Conservation (phyloP, 2,329 filamentous ascomycete genomes). For the Aspergillus alliaceus region DNA sequence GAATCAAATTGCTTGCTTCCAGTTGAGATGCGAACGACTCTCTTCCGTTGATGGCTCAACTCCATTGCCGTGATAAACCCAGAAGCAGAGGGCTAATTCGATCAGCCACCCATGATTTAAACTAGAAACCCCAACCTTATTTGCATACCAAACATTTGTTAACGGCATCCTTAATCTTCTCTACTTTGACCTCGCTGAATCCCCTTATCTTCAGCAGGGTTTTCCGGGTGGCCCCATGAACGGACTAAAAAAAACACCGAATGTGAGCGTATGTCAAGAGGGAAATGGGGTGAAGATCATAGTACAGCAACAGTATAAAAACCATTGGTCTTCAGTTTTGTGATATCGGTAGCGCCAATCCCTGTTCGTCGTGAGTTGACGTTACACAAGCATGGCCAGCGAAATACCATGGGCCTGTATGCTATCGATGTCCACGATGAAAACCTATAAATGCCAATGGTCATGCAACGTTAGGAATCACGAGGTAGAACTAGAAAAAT, state of each 20-base stretch:
- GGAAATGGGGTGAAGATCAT: background rate
- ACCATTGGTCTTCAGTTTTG: conserved; percentile 63
- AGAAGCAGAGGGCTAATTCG: conserved; percentile 54
- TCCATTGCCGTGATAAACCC: conserved; percentile 68
- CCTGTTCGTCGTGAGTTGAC: conserved; percentile 38
- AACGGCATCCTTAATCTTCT: conserved; percentile 69
- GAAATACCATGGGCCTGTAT: conserved; percentile 64
- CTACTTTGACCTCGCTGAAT: conserved; percentile 69
- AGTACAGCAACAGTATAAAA: conserved; percentile 63
- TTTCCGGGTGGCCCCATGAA: conserved; percentile 60
- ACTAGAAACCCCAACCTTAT: background rate
- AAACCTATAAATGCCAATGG: conserved; percentile 41
- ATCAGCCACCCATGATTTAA: background rate
- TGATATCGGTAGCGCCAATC: conserved; percentile 65
- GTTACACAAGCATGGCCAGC: background rate
- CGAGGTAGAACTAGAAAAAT: background rate
- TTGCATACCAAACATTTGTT: conserved; percentile 57
- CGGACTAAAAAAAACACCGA: conserved; percentile 46
- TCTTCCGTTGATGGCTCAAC: conserved; percentile 61
- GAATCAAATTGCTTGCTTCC: conserved; percentile 69
- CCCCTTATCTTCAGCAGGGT: conserved; percentile 67
- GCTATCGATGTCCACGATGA: conserved; percentile 66
- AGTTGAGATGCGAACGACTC: conserved; percentile 65
- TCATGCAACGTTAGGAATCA: background rate
- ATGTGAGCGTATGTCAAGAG: background rate